Percentiles rank a stretch among this genome's conserved stretches.
Evolutionary conservation across 805 yeast species (phyloP).

Genomic region (Kregervanrija delftensis): DNA sequence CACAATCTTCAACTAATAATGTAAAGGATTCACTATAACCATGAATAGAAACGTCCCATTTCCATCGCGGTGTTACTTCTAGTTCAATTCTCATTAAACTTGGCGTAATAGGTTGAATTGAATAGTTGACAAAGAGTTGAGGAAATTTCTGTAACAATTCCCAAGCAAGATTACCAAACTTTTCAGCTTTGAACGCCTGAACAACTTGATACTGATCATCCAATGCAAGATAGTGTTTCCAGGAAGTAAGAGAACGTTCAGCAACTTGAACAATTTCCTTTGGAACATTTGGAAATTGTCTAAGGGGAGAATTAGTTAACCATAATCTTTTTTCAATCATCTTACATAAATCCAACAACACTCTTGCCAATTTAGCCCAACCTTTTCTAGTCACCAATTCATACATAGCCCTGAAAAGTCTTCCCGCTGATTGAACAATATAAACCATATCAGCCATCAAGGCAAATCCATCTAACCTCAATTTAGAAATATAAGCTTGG

Average conservation of each 20-base stretch:
- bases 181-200: conserved; percentile 69
- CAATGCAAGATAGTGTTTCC: conserved; percentile 67
- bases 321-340: conserved; percentile 80
- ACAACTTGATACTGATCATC: conserved; percentile 68
- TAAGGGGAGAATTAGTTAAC: conserved; percentile 76
- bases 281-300: conserved; percentile 77
- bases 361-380: conserved; percentile 62
- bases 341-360: conserved; percentile 59
- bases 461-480: conserved; percentile 81
- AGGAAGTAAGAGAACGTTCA: conserved; percentile 78
- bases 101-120: conserved; percentile 72
- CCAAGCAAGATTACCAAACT: conserved; percentile 52
- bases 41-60: conserved; percentile 65
- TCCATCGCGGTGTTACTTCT: conserved; percentile 66
- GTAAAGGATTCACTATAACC: conserved; percentile 60
- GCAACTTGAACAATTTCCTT: conserved; percentile 60
- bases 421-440: conserved; percentile 87
- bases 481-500: conserved; percentile 79
- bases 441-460: conserved; percentile 89
- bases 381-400: conserved; percentile 65
- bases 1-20: conserved; percentile 72
- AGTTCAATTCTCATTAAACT: conserved; percentile 59
- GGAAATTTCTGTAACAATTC: conserved; percentile 72
- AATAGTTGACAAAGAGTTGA: conserved; percentile 46
- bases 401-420: conserved; percentile 77